Percentiles rank a stretch among this genome's conserved stretches.
Conservation (phyloP, 345 rosid genomes). For the Aethionema arabicum region DNA sequence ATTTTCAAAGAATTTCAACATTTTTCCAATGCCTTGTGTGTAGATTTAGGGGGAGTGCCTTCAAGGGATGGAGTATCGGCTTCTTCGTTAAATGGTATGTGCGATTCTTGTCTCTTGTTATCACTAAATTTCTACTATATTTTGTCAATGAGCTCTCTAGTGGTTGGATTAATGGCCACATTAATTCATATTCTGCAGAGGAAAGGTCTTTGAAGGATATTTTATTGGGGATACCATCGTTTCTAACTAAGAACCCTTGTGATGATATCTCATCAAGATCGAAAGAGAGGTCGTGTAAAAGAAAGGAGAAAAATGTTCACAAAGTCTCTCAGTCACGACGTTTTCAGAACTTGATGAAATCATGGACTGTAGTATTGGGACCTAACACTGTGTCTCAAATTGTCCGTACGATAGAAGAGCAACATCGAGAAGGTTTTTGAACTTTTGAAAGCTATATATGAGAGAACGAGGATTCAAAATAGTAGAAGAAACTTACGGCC, state of each 20-base stretch:
- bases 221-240: conserved; percentile 40
- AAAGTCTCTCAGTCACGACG: conserved; percentile 37
- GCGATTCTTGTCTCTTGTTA: not conserved
- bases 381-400: conserved; percentile 41
- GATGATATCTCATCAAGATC: conserved; percentile 18
- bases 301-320: conserved; percentile 51
- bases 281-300: conserved; percentile 45
- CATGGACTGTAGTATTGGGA: conserved; percentile 53
- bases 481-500: conserved; percentile 62
- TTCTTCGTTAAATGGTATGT: conserved; percentile 25
- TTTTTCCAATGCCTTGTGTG: conserved; percentile 1
- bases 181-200: not conserved
- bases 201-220: not conserved
- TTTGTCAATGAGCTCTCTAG: not conserved
- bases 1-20: not conserved
- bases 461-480: conserved; percentile 60
- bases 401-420: no score
- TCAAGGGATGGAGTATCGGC: conserved; percentile 26
- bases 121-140: not conserved
- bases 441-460: conserved; percentile 48
- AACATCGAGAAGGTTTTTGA: conserved; percentile 44
- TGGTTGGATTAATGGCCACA: conserved; percentile 2
- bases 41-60: conserved; percentile 8
- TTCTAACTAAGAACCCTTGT: conserved; percentile 12
- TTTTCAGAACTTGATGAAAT: conserved; percentile 35